Evolutionary conservation across 1,284 basidiomycete genomes (phyloP).

Genomic region (Pulveroboletus sp.): DNA sequence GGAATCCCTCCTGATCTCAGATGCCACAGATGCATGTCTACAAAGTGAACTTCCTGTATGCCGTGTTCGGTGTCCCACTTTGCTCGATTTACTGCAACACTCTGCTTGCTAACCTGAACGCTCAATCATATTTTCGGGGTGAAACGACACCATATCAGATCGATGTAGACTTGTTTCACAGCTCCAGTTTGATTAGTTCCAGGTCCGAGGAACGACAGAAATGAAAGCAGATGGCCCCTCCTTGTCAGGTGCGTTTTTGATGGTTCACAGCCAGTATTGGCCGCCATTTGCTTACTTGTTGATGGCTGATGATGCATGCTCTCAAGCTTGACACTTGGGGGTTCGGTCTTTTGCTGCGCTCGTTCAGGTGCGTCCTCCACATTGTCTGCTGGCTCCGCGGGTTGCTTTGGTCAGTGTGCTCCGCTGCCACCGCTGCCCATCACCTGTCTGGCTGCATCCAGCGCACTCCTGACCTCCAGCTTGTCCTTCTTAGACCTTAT

Average conservation of each 20-base stretch:
- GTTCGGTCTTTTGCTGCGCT: too few relatives aligned
- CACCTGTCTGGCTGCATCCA: too few relatives aligned
- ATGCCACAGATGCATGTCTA: background rate
- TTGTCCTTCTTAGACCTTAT: too few relatives aligned
- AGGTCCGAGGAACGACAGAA: too few relatives aligned
- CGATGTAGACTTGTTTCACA: background rate
- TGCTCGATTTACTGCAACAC: slow-evolving; percentile 16
- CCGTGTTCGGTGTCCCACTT: slow-evolving; percentile 11
- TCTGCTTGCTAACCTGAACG: slow-evolving; percentile 19
- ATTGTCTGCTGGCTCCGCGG: too few relatives aligned
- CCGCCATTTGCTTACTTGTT: background rate
- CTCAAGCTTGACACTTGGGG: too few relatives aligned
- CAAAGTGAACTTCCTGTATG: background rate
- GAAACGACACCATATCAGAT: background rate
- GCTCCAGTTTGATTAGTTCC: too few relatives aligned
- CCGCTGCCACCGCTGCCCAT: too few relatives aligned
- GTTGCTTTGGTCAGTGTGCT: too few relatives aligned
- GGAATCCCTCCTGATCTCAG: background rate
- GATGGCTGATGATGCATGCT: background rate
- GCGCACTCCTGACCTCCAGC: too few relatives aligned
- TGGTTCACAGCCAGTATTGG: too few relatives aligned
- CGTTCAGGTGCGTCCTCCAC: too few relatives aligned
- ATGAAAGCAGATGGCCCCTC: background rate
- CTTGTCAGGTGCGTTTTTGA: background rate
- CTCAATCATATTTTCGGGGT: slow-evolving; percentile 8